phyloP scores from a whole-genome alignment of 23 red algal species.

The Gracilaria domingensis region DNA sequence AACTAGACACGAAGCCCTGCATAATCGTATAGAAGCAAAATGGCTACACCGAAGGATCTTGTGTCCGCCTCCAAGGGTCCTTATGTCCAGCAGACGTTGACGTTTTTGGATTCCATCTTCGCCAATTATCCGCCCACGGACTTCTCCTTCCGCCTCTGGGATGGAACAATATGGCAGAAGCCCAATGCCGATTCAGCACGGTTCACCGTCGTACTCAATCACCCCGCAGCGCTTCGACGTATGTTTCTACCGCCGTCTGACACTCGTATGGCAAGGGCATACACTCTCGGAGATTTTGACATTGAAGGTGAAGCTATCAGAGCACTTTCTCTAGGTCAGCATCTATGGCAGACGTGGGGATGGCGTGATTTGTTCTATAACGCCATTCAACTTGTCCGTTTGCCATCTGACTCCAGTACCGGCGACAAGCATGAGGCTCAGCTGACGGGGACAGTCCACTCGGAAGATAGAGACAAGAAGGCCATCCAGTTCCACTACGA shows the following conservation, averaged over 20 bases:
- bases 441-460: constrained; percentile 9
- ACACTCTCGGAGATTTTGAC: constrained; percentile 41
- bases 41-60: background rate
- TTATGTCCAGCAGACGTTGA: constrained; percentile 30
- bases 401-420: background rate
- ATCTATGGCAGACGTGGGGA: constrained; percentile 37
- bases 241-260: constrained; percentile 54
- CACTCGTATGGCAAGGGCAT: constrained; percentile 24
- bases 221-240: constrained; percentile 20
- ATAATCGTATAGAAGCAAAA: background rate
- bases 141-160: constrained; percentile 49
- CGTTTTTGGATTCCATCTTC: constrained; percentile 23
- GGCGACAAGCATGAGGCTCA: constrained; percentile 7
- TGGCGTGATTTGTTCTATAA: constrained; percentile 27
- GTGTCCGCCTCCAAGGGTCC: background rate
- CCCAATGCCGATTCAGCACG: background rate
- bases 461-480: constrained; percentile 7
- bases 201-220: constrained; percentile 38
- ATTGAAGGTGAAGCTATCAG: constrained; percentile 24
- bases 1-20: background rate
- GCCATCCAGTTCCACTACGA: constrained; percentile 56
- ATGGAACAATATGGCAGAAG: constrained; percentile 30
- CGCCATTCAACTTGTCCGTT: constrained; percentile 10
- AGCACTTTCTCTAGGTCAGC: constrained; percentile 25
- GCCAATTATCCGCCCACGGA: constrained; percentile 25